Evolutionary conservation across 78 protist species (phyloP).

Genomic region (Chrysochromulina tobinii): DNA sequence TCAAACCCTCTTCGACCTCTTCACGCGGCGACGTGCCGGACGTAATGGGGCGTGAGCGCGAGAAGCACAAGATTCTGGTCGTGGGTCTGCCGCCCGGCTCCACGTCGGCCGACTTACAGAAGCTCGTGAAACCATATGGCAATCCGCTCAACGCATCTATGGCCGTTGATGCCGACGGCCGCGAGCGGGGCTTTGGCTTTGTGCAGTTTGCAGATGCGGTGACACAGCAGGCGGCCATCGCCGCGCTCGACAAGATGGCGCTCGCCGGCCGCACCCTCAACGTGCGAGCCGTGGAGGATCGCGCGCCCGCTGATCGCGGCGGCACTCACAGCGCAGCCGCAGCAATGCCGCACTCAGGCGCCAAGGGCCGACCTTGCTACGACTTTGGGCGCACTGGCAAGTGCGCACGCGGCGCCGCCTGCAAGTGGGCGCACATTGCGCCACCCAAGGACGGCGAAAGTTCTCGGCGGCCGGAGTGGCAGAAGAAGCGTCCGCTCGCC

Average conservation of each 20-base stretch:
- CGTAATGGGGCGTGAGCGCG: background rate
- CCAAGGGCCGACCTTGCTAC: constrained; percentile 19
- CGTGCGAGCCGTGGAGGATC: constrained; percentile 4
- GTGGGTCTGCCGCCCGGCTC: background rate
- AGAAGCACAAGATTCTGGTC: background rate
- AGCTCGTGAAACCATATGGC: background rate
- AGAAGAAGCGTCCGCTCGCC: background rate
- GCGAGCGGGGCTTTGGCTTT: background rate
- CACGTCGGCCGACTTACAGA: background rate
- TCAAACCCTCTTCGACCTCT: no score
- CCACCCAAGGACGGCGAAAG: background rate
- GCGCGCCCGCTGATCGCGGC: background rate
- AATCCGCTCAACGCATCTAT: background rate
- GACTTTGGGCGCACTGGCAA: background rate
- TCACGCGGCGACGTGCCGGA: no score
- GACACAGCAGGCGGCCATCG: background rate
- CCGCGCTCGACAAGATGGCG: background rate
- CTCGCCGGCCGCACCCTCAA: background rate
- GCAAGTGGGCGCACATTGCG: constrained; percentile 21
- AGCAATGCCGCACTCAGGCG: no score
- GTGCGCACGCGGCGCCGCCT: background rate
- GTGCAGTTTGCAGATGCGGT: background rate
- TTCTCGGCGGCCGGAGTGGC: constrained; percentile 16
- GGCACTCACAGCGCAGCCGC: no score
- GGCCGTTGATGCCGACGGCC: constrained; percentile 9